These are phyloP conservation scores for Hanseniaspora valbyensis DNA, from an alignment of 805 yeast species.

Conservation along the genomic window DNA sequence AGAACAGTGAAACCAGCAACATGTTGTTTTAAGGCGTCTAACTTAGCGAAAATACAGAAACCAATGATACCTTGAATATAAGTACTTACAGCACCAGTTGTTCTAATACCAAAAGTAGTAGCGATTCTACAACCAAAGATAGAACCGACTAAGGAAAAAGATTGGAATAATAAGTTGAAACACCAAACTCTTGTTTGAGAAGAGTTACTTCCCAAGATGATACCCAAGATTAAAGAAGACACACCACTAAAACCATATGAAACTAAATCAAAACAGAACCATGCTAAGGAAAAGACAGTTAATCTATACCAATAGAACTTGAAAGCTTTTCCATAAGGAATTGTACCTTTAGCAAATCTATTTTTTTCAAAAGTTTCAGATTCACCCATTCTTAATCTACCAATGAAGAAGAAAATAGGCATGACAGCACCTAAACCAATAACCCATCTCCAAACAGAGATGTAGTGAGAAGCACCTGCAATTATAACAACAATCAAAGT, in stretches of 20 bases:
- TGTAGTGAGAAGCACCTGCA: constrained; percentile 56
- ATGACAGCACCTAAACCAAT: constrained; percentile 85
- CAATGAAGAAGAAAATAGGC: constrained; percentile 63
- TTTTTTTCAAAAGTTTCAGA: constrained; percentile 59
- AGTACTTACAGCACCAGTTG: neutral
- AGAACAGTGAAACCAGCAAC: constrained; percentile 74
- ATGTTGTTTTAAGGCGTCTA: constrained; percentile 43
- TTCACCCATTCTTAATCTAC: constrained; percentile 68
- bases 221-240: constrained; percentile 59
- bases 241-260: constrained; percentile 80
- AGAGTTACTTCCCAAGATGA: constrained; percentile 45
- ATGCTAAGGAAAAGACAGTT: constrained; percentile 55
- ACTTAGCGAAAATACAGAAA: constrained; percentile 68
- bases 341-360: constrained; percentile 47
- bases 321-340: constrained; percentile 57
- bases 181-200: constrained; percentile 65
- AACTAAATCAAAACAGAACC: constrained; percentile 89
- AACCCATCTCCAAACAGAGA: constrained; percentile 84
- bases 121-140: constrained; percentile 75
- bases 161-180: constrained; percentile 81
- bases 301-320: constrained; percentile 81
- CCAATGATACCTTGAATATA: constrained; percentile 67
- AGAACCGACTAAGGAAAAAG: constrained; percentile 85
- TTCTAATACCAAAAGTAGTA: constrained; percentile 32
- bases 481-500: constrained; percentile 82